Percentiles rank a stretch among this genome's conserved stretches.
Evolutionary conservation across 169 alveolate genomes (phyloP).

Genomic region (Plasmodium coatneyi): DNA sequence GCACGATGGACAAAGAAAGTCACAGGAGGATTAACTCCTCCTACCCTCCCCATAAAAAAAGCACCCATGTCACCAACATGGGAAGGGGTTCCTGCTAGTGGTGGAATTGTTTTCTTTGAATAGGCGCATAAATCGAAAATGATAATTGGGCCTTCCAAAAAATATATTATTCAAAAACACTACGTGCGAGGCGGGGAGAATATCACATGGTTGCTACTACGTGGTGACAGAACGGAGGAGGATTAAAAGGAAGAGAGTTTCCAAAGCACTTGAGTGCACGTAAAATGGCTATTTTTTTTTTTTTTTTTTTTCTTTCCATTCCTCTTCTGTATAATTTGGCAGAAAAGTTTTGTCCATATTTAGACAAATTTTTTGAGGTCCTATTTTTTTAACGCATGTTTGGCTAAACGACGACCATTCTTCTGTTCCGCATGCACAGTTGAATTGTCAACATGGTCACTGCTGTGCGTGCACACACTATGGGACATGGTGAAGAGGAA

Average conservation of each 20-base stretch:
- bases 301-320: not conserved
- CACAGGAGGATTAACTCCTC: not conserved
- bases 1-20: not conserved
- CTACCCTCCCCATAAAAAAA: not conserved
- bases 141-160: not conserved
- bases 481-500: not conserved
- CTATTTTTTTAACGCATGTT: not conserved
- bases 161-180: not conserved
- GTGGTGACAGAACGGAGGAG: not conserved
- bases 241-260: not conserved
- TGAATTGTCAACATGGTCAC: not conserved
- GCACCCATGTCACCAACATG: not conserved
- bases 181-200: not conserved
- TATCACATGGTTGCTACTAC: not conserved
- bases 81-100: not conserved
- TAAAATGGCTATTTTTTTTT: not conserved
- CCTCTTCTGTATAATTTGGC: not conserved
- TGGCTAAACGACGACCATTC: not conserved
- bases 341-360: not conserved
- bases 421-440: not conserved
- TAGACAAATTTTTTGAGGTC: not conserved
- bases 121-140: not conserved
- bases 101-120: not conserved
- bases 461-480: not conserved
- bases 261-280: constrained; percentile 67